These are phyloP conservation scores for Scalesia atractyloides DNA, from an alignment of 129 eudicot genomes.

Conservation along the genomic window DNA sequence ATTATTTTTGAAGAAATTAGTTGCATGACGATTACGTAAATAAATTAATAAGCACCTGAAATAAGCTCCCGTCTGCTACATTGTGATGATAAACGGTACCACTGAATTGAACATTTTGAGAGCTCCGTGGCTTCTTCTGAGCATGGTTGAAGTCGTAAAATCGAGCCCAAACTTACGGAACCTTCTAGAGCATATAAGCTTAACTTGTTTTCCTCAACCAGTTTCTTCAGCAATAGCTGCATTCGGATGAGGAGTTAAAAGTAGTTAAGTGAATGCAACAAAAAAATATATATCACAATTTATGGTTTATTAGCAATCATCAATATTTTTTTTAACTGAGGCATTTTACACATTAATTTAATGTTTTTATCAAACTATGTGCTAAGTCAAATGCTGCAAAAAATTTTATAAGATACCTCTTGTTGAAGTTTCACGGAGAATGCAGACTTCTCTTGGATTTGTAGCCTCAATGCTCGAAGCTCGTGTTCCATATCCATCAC, in stretches of 20 bases:
- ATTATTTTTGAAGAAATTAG: not conserved
- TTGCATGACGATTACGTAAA: not conserved
- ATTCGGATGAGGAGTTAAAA: constrained; percentile 1
- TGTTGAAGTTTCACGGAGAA: constrained; percentile 82
- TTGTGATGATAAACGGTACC: constrained; percentile 89
- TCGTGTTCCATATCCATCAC: constrained; percentile 98
- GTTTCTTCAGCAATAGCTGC: constrained; percentile 72
- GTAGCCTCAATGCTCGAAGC: constrained; percentile 81
- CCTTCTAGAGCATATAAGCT: constrained; percentile 66
- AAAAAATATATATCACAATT: not conserved
- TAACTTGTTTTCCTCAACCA: constrained; percentile 65
- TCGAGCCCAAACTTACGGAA: constrained; percentile 71
- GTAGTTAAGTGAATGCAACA: constrained; percentile 8
- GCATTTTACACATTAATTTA: constrained; percentile 12
- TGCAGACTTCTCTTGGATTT: constrained; percentile 81
- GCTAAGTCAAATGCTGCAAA: constrained; percentile 15
- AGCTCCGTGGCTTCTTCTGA: constrained; percentile 79
- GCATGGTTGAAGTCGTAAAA: constrained; percentile 64
- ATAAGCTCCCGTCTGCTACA: constrained; percentile 88
- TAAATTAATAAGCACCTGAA: constrained; percentile 50
- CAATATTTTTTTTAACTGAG: not conserved
- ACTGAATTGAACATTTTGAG: constrained; percentile 81
- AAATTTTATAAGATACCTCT: constrained; percentile 53
- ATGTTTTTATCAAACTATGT: constrained; percentile 12
- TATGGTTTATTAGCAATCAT: constrained; percentile 2